Percentiles rank a stretch among this genome's conserved stretches.
phyloP scores from a whole-genome alignment of 495 filamentous ascomycete species.

The Neurospora tetrasperma region DNA sequence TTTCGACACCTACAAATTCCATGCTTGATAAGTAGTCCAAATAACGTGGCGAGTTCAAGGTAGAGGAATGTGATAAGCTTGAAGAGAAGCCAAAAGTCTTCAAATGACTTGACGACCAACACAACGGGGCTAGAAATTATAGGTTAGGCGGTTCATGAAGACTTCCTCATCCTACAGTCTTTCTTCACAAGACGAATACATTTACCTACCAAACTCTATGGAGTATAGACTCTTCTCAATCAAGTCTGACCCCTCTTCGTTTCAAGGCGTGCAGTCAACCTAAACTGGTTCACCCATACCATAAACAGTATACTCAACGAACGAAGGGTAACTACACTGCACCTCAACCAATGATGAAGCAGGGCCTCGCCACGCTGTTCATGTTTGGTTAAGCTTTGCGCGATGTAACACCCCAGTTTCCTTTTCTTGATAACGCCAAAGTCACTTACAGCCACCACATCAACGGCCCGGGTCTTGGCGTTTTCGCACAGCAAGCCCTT shows the following conservation, averaged over 20 bases:
- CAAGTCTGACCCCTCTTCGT: neutral
- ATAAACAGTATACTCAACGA: neutral
- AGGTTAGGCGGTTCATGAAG: too few relatives aligned
- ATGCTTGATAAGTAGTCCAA: too few relatives aligned
- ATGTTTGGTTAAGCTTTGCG: neutral
- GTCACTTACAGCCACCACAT: neutral
- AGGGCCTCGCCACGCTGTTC: neutral
- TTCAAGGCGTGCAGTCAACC: neutral
- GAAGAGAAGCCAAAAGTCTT: too few relatives aligned
- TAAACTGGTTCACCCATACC: neutral
- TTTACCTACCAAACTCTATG: too few relatives aligned
- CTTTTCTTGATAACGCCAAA: neutral
- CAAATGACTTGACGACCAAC: too few relatives aligned
- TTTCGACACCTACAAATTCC: too few relatives aligned
- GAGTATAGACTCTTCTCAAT: too few relatives aligned
- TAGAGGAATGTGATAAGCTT: too few relatives aligned
- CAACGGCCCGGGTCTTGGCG: neutral
- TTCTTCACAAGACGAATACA: too few relatives aligned
- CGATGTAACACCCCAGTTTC: neutral
- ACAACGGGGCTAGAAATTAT: too few relatives aligned
- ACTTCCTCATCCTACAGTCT: too few relatives aligned
- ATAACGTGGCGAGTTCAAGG: too few relatives aligned
- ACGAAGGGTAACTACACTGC: neutral
- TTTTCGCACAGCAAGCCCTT: neutral
- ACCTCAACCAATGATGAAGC: neutral